Evolutionary conservation across 768 basidiomycete species (phyloP), one percentile per base, ranked within the genome.

Genomic region (Pilatotrama ljubarskyi): DNA sequence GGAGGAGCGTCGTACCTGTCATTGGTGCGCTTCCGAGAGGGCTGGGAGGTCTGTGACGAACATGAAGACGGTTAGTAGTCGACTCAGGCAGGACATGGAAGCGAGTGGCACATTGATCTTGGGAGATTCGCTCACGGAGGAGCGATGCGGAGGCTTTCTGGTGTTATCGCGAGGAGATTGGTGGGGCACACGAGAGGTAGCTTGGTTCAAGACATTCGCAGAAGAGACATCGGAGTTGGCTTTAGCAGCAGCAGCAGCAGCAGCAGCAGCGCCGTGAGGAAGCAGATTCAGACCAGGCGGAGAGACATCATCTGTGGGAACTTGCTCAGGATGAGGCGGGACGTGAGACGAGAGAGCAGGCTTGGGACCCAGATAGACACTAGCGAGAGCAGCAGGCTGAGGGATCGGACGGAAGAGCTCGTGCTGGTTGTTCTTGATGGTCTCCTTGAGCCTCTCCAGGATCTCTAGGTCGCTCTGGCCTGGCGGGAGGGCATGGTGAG

Each of bases 341-440:
- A 70, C 77, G 58, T 65, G 65, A 48, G 72, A 69, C 6, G 66
- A 22, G 11, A 50, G 42, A 40, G 35, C 51, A 57, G 56, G 62
- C 52, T 74, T 73, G n/a, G 79, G 73, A 36, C 90, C 90, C 58
- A 83, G 73, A 73, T 88, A 91, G 56, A 88, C 73, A 48, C 76
- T 79, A 36, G 84, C 86, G 38, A 92, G 82, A 49, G 79, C 81
- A 15, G 77, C 78, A 26, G 89, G 90, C 59, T 84, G 80, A 24
- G 90, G 88, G 46, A 82, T 69, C 26, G 89, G 82, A 22, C 82
- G 81, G 70, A 83, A 92, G 65, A 84, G 77, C 55, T 88, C 83
- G 72, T 92, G 90, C 68, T 92, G 89, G 50, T 82, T 83, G 32
- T 77, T 79, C 68, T 85, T 87, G 73, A 92, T 91, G 55, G 82